phyloP scores from a whole-genome alignment of 352 stramenopile genomes.

The Phytophthora cryptogea region DNA sequence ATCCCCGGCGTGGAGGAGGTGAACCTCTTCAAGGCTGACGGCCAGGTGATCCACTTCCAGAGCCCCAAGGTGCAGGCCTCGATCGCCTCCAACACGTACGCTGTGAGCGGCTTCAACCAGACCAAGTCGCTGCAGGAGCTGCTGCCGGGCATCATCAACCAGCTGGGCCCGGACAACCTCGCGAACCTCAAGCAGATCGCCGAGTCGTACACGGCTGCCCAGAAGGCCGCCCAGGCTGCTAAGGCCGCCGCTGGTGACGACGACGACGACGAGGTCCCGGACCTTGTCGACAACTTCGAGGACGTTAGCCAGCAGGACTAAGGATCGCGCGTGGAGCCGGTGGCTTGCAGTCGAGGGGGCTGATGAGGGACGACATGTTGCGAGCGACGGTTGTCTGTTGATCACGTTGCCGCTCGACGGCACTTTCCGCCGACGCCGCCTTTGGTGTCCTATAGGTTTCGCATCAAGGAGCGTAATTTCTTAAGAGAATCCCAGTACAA shows the following conservation, averaged over 20 bases:
- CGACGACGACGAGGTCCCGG: constrained; percentile 96
- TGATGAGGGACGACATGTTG: constrained; percentile 5
- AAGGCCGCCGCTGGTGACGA: constrained; percentile 59
- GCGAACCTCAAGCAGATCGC: constrained; percentile 95
- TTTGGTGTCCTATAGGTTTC: constrained; percentile 45
- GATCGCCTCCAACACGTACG: constrained; percentile 98
- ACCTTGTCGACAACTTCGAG: constrained; percentile 99
- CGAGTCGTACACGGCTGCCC: constrained; percentile 83
- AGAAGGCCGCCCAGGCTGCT: constrained; percentile 79
- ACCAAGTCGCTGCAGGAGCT: constrained; percentile 98
- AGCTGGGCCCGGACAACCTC: constrained; percentile 98
- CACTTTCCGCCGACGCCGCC: constrained; percentile 16
- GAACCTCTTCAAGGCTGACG: constrained; percentile 99
- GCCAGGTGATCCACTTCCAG: constrained; percentile 98
- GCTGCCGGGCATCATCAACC: constrained; percentile 98
- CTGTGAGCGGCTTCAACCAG: constrained; percentile 94
- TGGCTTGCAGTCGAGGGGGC: constrained; percentile 14
- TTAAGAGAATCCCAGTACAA: constrained; percentile 59
- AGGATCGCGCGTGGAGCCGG: constrained; percentile 26
- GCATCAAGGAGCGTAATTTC: constrained; percentile 51
- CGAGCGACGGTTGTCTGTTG: constrained; percentile 2
- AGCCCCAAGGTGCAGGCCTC: constrained; percentile 98
- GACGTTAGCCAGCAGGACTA: constrained; percentile 94
- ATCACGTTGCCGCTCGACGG: constrained; percentile 8
- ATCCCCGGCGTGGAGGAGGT: constrained; percentile 99